phyloP scores from a whole-genome alignment of 345 rosid species.

The Gynandropsis gynandra region DNA sequence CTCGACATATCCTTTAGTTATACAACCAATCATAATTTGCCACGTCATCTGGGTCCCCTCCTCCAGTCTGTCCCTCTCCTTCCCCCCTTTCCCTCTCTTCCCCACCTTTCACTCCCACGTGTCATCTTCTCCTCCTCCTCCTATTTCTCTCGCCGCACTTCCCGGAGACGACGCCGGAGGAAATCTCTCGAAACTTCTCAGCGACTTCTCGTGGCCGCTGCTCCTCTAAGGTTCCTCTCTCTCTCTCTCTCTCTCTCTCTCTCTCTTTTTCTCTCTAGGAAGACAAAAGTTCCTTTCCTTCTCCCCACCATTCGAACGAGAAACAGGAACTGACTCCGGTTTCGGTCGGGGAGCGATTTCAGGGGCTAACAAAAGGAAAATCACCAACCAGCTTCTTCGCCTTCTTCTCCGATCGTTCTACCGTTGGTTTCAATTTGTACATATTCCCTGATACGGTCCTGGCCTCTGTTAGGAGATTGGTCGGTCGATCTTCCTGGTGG shows the following conservation, averaged over 20 bases:
- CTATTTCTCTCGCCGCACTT: constrained; percentile 15
- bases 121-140: constrained; percentile 19
- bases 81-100: too few relatives aligned
- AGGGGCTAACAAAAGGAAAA: constrained; percentile 18
- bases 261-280: background rate
- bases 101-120: constrained; percentile 26
- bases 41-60: constrained; percentile 16
- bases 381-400: constrained; percentile 16
- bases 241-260: constrained; percentile 12
- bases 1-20: background rate
- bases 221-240: constrained; percentile 9
- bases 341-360: constrained; percentile 23
- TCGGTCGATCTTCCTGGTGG: constrained; percentile 15
- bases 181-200: constrained; percentile 23
- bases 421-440: constrained; percentile 23
- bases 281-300: constrained; percentile 1
- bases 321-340: constrained; percentile 2
- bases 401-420: constrained; percentile 18
- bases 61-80: constrained; percentile 26
- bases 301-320: constrained; percentile 21
- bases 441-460: background rate
- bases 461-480: constrained; percentile 15
- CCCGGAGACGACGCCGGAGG: constrained; percentile 32
- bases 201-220: constrained; percentile 20
- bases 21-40: background rate